Evolutionary conservation across 768 basidiomycete species (phyloP).

Genomic region (Suillus clintonianus): DNA sequence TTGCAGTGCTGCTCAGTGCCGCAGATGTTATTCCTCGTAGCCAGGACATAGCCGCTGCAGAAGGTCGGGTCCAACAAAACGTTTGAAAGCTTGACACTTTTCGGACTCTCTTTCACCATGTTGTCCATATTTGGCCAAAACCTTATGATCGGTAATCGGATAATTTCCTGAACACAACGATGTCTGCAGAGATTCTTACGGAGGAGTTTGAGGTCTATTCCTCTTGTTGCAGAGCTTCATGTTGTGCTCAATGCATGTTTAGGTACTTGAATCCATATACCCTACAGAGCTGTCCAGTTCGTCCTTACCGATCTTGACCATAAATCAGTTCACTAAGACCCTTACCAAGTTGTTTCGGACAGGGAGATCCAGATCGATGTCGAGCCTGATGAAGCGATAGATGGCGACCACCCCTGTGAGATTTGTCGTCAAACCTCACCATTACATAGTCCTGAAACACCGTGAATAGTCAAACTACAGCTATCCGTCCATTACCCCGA

Average conservation of each 20-base stretch:
- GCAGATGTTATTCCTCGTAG: background rate
- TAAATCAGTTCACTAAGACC: conserved; percentile 46
- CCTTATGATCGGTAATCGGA: conserved; percentile 11
- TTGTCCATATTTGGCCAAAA: conserved; percentile 5
- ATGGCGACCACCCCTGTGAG: conserved; percentile 60
- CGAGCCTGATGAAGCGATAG: conserved; percentile 79
- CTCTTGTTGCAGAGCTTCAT: conserved; percentile 6
- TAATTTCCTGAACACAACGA: conserved; percentile 23
- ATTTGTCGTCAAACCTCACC: conserved; percentile 8
- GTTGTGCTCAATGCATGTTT: conserved; percentile 14
- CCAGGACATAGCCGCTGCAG: conserved; percentile 1
- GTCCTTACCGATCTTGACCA: conserved; percentile 44
- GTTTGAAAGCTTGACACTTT: background rate
- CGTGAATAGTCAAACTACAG: conserved; percentile 66
- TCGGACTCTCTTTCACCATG: background rate
- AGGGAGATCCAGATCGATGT: conserved; percentile 80
- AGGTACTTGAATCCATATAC: conserved; percentile 96
- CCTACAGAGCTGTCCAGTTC: conserved; percentile 90
- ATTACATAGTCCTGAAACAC: conserved; percentile 10
- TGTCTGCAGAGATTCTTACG: conserved; percentile 69
- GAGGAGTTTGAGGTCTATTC: conserved; percentile 87
- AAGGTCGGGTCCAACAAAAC: background rate
- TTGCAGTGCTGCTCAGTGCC: background rate
- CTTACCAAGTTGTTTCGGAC: conserved; percentile 79
- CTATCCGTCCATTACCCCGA: conserved; percentile 78